Evolutionary conservation across 2,329 filamentous ascomycete genomes (phyloP).

Genomic region (Alternaria brassicicola): DNA sequence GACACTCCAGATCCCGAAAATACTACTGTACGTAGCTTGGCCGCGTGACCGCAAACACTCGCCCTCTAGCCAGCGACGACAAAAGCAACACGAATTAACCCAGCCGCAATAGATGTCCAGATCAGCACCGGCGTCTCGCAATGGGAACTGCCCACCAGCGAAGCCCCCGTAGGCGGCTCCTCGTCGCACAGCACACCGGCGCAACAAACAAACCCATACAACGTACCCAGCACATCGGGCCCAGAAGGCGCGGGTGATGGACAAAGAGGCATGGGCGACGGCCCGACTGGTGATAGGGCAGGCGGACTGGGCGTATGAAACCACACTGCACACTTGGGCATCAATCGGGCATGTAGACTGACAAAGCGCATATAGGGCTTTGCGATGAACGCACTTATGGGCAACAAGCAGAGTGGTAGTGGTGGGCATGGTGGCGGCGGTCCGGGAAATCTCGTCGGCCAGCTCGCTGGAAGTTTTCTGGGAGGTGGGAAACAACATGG

Average conservation of each 20-base stretch:
- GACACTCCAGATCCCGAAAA: conserved; percentile 41
- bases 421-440: conserved; percentile 40
- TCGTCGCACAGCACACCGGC: conserved; percentile 54
- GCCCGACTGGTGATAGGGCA: conserved; percentile 59
- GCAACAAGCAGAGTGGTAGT: conserved; percentile 43
- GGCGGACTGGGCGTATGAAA: conserved; percentile 68
- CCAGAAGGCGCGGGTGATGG: conserved; percentile 48
- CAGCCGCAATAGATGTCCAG: conserved; percentile 59
- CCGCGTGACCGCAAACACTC: neutral
- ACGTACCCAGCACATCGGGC: conserved; percentile 49
- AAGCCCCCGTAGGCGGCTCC: conserved; percentile 67
- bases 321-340: neutral
- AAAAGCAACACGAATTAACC: neutral
- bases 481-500: conserved; percentile 42
- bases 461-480: conserved; percentile 59
- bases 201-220: conserved; percentile 66
- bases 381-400: conserved; percentile 64
- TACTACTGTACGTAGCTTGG: conserved; percentile 45
- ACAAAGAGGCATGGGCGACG: conserved; percentile 57
- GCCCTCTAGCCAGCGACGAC: neutral
- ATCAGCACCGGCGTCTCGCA: conserved; percentile 73
- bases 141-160: conserved; percentile 73
- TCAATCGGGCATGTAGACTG: conserved; percentile 26
- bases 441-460: conserved; percentile 56
- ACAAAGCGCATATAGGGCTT: conserved; percentile 57